These are phyloP conservation scores for Elongisporangium undulatum DNA, from an alignment of 352 stramenopile species.

Conservation along the genomic window DNA sequence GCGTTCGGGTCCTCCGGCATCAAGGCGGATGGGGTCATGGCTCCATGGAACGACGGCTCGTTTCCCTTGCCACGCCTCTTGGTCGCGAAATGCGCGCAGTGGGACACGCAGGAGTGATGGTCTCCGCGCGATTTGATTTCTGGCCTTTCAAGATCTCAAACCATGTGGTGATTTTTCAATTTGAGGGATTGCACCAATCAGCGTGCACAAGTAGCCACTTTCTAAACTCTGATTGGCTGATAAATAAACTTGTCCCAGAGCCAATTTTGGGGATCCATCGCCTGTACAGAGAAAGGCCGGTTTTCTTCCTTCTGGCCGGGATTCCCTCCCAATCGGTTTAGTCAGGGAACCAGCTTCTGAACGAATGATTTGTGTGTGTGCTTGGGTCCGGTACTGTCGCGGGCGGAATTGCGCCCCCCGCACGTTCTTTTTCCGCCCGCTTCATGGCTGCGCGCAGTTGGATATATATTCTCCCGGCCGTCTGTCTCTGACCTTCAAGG, in stretches of 20 bases:
- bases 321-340: neutral
- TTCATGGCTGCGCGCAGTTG: neutral
- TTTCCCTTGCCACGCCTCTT: neutral
- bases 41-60: neutral
- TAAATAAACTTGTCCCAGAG: neutral
- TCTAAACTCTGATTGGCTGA: neutral
- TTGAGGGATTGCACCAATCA: neutral
- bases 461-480: neutral
- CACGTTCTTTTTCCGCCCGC: slow-evolving; percentile 1
- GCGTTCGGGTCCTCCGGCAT: neutral
- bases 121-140: neutral
- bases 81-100: neutral
- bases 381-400: neutral
- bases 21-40: neutral
- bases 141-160: neutral
- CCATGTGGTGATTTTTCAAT: neutral
- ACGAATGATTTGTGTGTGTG: neutral
- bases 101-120: neutral
- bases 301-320: neutral
- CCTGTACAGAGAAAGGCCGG: neutral
- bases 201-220: neutral
- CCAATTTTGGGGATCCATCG: neutral
- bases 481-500: neutral
- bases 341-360: neutral
- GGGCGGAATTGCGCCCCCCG: neutral